phyloP scores from a whole-genome alignment of 352 stramenopile genomes.

The Phytophthora fragariaefolia region DNA sequence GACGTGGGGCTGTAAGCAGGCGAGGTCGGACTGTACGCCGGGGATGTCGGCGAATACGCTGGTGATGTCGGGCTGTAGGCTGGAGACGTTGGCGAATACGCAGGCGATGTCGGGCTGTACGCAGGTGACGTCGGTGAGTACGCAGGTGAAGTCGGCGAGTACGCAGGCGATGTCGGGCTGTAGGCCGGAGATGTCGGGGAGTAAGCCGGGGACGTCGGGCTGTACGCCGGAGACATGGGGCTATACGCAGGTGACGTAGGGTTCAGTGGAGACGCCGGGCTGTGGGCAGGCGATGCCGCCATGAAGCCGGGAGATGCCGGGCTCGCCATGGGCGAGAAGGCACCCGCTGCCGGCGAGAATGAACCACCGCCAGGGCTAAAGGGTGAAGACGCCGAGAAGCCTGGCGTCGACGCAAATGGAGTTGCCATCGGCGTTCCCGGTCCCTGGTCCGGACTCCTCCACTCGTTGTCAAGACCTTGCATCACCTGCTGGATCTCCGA shows the following conservation, averaged over 20 bases:
- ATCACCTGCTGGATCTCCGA: slow-evolving; percentile 93
- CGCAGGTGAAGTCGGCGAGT: slow-evolving; percentile 67
- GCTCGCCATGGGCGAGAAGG: slow-evolving; percentile 88
- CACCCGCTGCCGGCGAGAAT: slow-evolving; percentile 90
- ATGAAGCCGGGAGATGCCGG: slow-evolving; percentile 81
- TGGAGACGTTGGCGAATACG: slow-evolving; percentile 89
- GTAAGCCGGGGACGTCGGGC: slow-evolving; percentile 74
- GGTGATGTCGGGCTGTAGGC: slow-evolving; percentile 75
- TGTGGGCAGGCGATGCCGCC: slow-evolving; percentile 74
- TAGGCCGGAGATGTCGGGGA: slow-evolving; percentile 86
- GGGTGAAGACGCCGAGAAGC: slow-evolving; percentile 90
- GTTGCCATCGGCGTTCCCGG: slow-evolving; percentile 87
- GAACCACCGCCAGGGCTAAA: slow-evolving; percentile 84
- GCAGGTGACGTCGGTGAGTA: slow-evolving; percentile 82
- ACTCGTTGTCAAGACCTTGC: slow-evolving; percentile 92
- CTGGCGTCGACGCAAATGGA: slow-evolving; percentile 82
- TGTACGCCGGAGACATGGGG: slow-evolving; percentile 90
- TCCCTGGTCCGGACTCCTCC: slow-evolving; percentile 82
- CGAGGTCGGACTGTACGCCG: slow-evolving; percentile 72
- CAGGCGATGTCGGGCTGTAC: slow-evolving; percentile 79
- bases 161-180: slow-evolving; percentile 77
- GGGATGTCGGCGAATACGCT: slow-evolving; percentile 76
- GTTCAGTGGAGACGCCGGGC: slow-evolving; percentile 73
- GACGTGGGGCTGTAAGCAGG: slow-evolving; percentile 88
- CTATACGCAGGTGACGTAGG: slow-evolving; percentile 90